phyloP scores from a whole-genome alignment of 805 yeast species.

The Kodamaea neixiangensis region DNA sequence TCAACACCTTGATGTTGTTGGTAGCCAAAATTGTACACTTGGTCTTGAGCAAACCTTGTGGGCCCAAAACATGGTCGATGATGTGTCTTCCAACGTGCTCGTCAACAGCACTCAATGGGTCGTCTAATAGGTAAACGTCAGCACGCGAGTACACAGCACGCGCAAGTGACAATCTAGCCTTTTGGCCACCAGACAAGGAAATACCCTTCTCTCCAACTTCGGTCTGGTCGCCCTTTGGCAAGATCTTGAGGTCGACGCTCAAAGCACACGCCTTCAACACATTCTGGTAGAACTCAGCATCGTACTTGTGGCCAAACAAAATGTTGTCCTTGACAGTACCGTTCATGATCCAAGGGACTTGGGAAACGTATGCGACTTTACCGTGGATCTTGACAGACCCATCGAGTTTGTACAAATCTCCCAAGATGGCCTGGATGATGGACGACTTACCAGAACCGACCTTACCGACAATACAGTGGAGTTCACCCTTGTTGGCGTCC shows the following conservation, averaged over 20 bases:
- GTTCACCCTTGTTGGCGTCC: conserved; percentile 68
- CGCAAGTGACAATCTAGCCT: conserved; percentile 92
- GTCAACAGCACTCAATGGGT: conserved; percentile 94
- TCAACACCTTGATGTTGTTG: conserved; percentile 78
- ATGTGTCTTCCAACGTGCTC: conserved; percentile 93
- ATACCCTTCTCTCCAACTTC: conserved; percentile 98
- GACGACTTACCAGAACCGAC: conserved; percentile 93
- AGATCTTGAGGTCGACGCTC: conserved; percentile 68
- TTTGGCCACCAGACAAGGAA: conserved; percentile 95
- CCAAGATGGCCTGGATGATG: conserved; percentile 73
- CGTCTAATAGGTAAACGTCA: conserved; percentile 87
- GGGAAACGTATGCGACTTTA: conserved; percentile 84
- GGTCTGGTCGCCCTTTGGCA: conserved; percentile 89
- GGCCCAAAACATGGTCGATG: conserved; percentile 79
- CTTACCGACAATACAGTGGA: conserved; percentile 83
- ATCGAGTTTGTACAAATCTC: conserved; percentile 74
- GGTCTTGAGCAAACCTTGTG: conserved; percentile 69
- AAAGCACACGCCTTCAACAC: conserved; percentile 90
- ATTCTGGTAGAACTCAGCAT: conserved; percentile 74
- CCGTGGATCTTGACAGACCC: conserved; percentile 79
- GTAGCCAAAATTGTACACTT: conserved; percentile 84
- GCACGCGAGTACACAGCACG: conserved; percentile 96
- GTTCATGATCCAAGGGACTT: conserved; percentile 96
- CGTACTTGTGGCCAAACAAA: conserved; percentile 83
- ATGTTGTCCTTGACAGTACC: conserved; percentile 91